A percentile compares a stretch with the other conserved stretches of the same genome.
Evolutionary conservation across 805 yeast species (phyloP).

Genomic region (Kodamaea laetipori): DNA sequence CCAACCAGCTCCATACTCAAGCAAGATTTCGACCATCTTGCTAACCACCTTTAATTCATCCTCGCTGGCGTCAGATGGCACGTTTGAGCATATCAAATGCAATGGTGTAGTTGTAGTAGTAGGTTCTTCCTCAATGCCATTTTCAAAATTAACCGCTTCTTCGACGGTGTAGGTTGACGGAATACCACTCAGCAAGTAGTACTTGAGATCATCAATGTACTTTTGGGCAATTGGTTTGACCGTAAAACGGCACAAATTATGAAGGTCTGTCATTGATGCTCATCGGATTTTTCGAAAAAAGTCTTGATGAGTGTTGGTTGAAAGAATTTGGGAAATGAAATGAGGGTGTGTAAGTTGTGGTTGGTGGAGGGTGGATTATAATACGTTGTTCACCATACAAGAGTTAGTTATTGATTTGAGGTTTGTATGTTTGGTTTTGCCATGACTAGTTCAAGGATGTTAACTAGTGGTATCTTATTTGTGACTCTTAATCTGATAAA

Average conservation of each 20-base stretch:
- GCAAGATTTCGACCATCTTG: constrained; percentile 62
- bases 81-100: constrained; percentile 62
- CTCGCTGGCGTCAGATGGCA: constrained; percentile 47
- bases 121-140: constrained; percentile 40
- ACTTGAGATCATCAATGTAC: constrained; percentile 48
- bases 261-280: constrained; percentile 64
- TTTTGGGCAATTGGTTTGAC: constrained; percentile 52
- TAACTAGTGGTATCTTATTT: too few relatives aligned
- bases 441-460: too few relatives aligned
- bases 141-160: constrained; percentile 63
- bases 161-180: constrained; percentile 84
- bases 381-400: too few relatives aligned
- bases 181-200: constrained; percentile 60
- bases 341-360: neutral
- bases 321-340: neutral
- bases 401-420: too few relatives aligned
- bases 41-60: constrained; percentile 48
- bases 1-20: constrained; percentile 94
- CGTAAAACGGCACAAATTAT: constrained; percentile 56
- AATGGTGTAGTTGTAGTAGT: constrained; percentile 71
- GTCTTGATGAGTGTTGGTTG: neutral
- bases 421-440: too few relatives aligned
- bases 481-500: too few relatives aligned
- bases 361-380: neutral
- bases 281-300: constrained; percentile 3